Percentiles rank a stretch among this genome's conserved stretches.
phyloP scores from a whole-genome alignment of 2,329 filamentous ascomycete species.

The Fusarium sp. region DNA sequence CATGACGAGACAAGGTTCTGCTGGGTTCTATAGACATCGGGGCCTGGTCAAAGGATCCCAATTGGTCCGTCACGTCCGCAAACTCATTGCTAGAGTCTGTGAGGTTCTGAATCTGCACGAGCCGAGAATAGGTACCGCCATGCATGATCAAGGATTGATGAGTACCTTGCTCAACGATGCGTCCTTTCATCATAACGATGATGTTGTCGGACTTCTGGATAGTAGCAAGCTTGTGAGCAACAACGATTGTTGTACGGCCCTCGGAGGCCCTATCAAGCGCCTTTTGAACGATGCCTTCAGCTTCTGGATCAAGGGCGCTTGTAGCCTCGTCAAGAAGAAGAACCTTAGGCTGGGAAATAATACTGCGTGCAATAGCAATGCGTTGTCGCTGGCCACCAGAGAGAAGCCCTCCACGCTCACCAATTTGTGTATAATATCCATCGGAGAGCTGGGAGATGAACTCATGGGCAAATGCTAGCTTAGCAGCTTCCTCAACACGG shows the following conservation, averaged over 20 bases:
- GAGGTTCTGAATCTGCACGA: slow-evolving; percentile 56
- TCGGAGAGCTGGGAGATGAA: not conserved
- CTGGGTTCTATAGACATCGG: not conserved
- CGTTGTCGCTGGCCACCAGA: not conserved
- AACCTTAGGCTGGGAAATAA: slow-evolving; percentile 45
- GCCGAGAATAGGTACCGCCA: slow-evolving; percentile 58
- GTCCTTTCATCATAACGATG: slow-evolving; percentile 67
- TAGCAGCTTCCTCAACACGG: not conserved
- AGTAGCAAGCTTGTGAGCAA: slow-evolving; percentile 69
- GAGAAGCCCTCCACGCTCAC: not conserved
- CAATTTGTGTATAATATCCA: not conserved
- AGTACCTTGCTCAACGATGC: slow-evolving; percentile 68
- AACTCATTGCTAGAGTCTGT: not conserved
- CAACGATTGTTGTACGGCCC: slow-evolving; percentile 65
- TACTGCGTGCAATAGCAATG: not conserved
- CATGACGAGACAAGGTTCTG: not conserved
- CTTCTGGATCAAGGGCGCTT: slow-evolving; percentile 58
- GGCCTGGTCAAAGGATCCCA: no score
- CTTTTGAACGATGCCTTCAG: slow-evolving; percentile 61
- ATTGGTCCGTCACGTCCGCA: no score
- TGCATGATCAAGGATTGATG: slow-evolving; percentile 59
- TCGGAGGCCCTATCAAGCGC: slow-evolving; percentile 63
- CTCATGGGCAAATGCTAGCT: not conserved
- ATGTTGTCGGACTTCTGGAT: slow-evolving; percentile 51
- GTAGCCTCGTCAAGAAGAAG: slow-evolving; percentile 75